Percentiles rank a stretch among this genome's conserved stretches.
These are phyloP conservation scores for Ophiocordyceps australis DNA, from an alignment of 2,329 filamentous ascomycete genomes.

Conservation along the genomic window DNA sequence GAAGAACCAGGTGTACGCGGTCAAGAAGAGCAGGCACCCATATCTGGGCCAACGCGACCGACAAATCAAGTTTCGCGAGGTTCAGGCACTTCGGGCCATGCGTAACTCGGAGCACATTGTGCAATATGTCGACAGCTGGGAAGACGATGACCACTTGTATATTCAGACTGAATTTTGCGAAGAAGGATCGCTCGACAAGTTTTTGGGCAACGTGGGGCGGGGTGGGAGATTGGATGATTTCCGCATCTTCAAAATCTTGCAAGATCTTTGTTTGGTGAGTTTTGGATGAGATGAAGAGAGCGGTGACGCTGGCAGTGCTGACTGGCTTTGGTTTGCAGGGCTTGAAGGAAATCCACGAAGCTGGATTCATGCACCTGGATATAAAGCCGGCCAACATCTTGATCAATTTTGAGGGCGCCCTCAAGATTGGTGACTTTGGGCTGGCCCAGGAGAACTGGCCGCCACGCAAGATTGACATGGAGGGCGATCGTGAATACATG, in stretches of 20 bases:
- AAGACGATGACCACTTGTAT: conserved; percentile 69
- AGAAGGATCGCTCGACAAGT: conserved; percentile 76
- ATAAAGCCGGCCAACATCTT: conserved; percentile 75
- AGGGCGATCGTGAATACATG: conserved; percentile 93
- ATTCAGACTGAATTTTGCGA: conserved; percentile 97
- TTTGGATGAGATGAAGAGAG: background rate
- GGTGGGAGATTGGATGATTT: conserved; percentile 89
- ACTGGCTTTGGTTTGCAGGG: conserved; percentile 33
- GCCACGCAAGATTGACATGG: conserved; percentile 60
- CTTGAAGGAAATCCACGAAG: conserved; percentile 74
- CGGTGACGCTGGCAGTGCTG: conserved; percentile 3
- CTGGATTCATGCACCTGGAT: conserved; percentile 71
- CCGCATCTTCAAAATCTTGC: conserved; percentile 92
- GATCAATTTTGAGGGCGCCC: conserved; percentile 60
- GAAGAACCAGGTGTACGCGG: conserved; percentile 56
- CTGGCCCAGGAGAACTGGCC: conserved; percentile 67
- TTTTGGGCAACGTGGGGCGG: conserved; percentile 64
- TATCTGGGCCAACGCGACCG: conserved; percentile 66
- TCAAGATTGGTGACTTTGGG: conserved; percentile 79
- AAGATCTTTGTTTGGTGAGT: conserved; percentile 68
- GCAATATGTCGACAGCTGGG: conserved; percentile 74
- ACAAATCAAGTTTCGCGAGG: conserved; percentile 71
- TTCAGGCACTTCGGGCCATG: conserved; percentile 59
- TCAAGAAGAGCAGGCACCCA: conserved; percentile 80
- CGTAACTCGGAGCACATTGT: conserved; percentile 71